Base-by-base conservation (phyloP, 2,329 filamentous ascomycete species). In the Fusarium oligoseptatum region DNA sequence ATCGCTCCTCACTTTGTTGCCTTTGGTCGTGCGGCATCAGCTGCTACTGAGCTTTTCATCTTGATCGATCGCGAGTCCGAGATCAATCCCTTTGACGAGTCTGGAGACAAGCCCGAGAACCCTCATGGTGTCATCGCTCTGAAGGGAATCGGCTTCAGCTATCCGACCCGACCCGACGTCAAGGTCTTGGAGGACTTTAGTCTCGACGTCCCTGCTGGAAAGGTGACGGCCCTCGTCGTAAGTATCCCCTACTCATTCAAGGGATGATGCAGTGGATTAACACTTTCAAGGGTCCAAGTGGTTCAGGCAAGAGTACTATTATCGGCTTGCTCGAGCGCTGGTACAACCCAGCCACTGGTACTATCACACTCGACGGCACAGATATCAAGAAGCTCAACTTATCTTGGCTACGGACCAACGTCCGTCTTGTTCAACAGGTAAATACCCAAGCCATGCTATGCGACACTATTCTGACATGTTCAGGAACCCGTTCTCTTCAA, bases 191-290 rank as follows among this genome's bases (percentile, higher is more conserved):
- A 85, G 10, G 76, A 84, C 24, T 83, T 87, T 34, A 81, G 78
- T 7, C 77, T 87, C 1, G 74, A 79, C 7, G 80, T 87, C 4
- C 84, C 85, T 0, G 83, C 85, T 2, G 84, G 84, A 34, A 85
- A 86, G 60, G 84, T 83, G 2, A 84, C 83, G 2, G 83, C 82
- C 1, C 71, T 84, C 6, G 83, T 84, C 29, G 82, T 81, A 75
- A 39, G 56, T 58, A 10, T 11, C 24, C 8, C 15, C n/a, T 55
- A 22, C 32, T 37, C 20, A n/a, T 5, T 10, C 22, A 17, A 12
- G 6, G 5, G 2, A 41, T 6, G 2, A 5, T n/a, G 22, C 10
- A 7, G 2, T 12, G 14, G 14, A 17, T n/a, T 39, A 2, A 55
- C 48, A 36, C 3, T 8, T 24, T 2, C 34, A 15, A 64, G 61